Base-by-base conservation (phyloP, 805 yeast genomes). In the Pichia cabralensis region DNA sequence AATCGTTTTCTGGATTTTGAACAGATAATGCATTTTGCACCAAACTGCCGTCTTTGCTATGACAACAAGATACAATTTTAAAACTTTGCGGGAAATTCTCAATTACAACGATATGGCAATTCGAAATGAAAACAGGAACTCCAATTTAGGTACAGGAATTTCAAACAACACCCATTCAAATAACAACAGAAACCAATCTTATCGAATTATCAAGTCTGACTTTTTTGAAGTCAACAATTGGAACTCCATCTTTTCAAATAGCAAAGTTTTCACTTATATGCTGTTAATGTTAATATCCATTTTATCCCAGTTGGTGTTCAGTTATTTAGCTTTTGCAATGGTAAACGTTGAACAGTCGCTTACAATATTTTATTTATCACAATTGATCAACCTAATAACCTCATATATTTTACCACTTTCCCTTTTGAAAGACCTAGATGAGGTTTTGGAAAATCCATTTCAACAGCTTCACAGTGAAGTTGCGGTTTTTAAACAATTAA, bases 351-450 rank as follows among this genome's bases (percentile, higher is more conserved):
- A 47, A 10, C 45, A 49, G 12, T 39, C 44, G 14, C 53, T 56
- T 1, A 11, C 37, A 6, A 36, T 51, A 5, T 48, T 49, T 40
- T 38, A 37, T 22, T 28, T 49, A 3, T 49, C 55, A 8, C 47
- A 47, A 36, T 17, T 46, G 3, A 45, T 42, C 36, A 53, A 52
- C 26, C 42, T 52, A 7, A 25, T 52, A 6, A 44, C 47, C 2
- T 46, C 55, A 6, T 55, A 52, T 37, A 42, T 47, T 26, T 43
- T 53, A 17, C 58, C 58, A 4, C 26, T 55, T 8, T 12, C 40
- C 6, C 17, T 39, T 6, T 33, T 55, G 12, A 37, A 43, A 5
- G 46, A 45, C 11, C 36, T 46, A 31, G 51, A 49, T 24, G 54
- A 48, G 5, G 48, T 44, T 30, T 23, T 49, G 1, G 47, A 40